These are phyloP conservation scores for Neonectria punicea DNA, from an alignment of 2,329 filamentous ascomycete genomes.

Conservation along the genomic window DNA sequence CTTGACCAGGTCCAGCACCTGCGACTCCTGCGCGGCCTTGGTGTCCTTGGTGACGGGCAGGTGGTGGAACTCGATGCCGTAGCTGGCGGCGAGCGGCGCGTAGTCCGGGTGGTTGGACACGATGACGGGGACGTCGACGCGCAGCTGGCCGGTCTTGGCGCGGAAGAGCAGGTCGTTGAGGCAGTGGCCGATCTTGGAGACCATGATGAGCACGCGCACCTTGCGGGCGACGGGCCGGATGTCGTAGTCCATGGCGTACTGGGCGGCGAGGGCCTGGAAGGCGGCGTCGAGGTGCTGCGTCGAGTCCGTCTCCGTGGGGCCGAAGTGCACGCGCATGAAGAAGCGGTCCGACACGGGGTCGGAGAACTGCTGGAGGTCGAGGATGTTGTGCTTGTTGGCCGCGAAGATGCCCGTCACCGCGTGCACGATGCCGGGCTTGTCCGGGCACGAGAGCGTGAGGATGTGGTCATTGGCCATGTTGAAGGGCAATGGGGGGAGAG, in stretches of 20 bases:
- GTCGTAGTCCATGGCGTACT: constrained; percentile 77
- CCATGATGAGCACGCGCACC: constrained; percentile 85
- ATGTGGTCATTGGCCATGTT: constrained; percentile 69
- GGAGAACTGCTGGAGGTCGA: constrained; percentile 87
- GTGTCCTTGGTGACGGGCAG: constrained; percentile 83
- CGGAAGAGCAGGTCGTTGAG: constrained; percentile 87
- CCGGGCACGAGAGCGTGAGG: constrained; percentile 84
- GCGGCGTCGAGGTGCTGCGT: constrained; percentile 63
- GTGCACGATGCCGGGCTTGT: constrained; percentile 86
- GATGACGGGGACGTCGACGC: constrained; percentile 79
- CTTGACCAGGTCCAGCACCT: constrained; percentile 76
- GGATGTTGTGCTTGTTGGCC: constrained; percentile 78
- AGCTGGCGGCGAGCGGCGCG: constrained; percentile 72
- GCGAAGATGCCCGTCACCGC: constrained; percentile 84
- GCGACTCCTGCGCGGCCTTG: constrained; percentile 77
- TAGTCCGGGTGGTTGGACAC: constrained; percentile 87
- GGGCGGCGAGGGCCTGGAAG: constrained; percentile 69
- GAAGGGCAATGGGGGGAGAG: constrained; percentile 18
- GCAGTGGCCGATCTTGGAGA: constrained; percentile 89
- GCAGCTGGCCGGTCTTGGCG: constrained; percentile 77
- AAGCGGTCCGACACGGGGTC: constrained; percentile 79
- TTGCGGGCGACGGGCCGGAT: constrained; percentile 75
- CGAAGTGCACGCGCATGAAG: constrained; percentile 91
- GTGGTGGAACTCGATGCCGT: constrained; percentile 83
- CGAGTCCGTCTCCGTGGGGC: constrained; percentile 61